Percentiles rank a stretch among this genome's conserved stretches.
phyloP scores from a whole-genome alignment of 1,284 basidiomycete species.

The Leccinum pachyderme region DNA sequence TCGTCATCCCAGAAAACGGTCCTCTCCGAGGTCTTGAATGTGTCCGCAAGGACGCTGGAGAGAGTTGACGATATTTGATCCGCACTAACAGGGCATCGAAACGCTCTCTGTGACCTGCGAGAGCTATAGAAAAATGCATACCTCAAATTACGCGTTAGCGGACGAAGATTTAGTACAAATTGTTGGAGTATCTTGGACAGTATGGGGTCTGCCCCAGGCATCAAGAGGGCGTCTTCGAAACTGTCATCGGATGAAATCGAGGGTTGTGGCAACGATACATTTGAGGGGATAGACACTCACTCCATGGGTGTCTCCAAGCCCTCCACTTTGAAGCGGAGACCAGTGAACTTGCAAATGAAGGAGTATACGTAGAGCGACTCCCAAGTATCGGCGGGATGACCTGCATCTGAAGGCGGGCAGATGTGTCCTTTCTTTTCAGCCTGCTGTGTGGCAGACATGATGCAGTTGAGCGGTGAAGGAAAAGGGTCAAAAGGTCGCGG shows the following conservation, averaged over 20 bases:
- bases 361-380: slow-evolving; percentile 81
- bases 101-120: slow-evolving; percentile 29
- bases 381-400: slow-evolving; percentile 76
- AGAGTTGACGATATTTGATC: slow-evolving; percentile 76
- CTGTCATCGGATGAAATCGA: slow-evolving; percentile 43
- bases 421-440: slow-evolving; percentile 61
- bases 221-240: slow-evolving; percentile 73
- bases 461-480: slow-evolving; percentile 34
- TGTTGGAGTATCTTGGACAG: slow-evolving; percentile 67
- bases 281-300: slow-evolving; percentile 46
- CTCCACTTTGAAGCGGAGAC: slow-evolving; percentile 68
- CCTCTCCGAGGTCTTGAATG: slow-evolving; percentile 66
- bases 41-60: slow-evolving; percentile 62
- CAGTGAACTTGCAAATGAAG: slow-evolving; percentile 78
- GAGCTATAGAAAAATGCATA: slow-evolving; percentile 39
- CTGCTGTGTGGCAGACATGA: slow-evolving; percentile 40
- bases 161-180: slow-evolving; percentile 76
- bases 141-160: slow-evolving; percentile 83
- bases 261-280: slow-evolving; percentile 27
- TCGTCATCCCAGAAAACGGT: slow-evolving; percentile 77
- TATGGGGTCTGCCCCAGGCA: slow-evolving; percentile 64
- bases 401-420: slow-evolving; percentile 70
- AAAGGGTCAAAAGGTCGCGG: slow-evolving; percentile 37
- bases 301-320: slow-evolving; percentile 76
- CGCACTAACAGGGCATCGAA: slow-evolving; percentile 46